phyloP scores from a whole-genome alignment of 495 filamentous ascomycete genomes.

The Jackrogersella multiformis region DNA sequence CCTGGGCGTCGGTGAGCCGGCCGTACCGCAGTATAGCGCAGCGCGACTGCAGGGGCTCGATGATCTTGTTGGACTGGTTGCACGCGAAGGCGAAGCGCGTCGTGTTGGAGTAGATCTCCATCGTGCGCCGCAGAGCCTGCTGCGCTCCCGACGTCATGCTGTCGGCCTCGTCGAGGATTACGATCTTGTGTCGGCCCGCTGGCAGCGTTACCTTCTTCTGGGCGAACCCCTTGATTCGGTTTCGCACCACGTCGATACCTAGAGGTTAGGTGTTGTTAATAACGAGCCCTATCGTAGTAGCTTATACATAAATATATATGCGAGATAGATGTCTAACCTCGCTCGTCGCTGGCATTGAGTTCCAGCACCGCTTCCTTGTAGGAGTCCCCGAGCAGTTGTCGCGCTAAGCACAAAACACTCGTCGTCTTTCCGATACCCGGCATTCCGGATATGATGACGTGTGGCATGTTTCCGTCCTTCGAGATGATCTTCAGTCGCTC shows the following conservation, averaged over 20 bases:
- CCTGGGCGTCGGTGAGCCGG: constrained; percentile 88
- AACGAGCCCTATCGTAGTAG: background rate
- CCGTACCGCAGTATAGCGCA: constrained; percentile 97
- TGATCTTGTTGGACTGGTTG: constrained; percentile 99
- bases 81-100: constrained; percentile 98
- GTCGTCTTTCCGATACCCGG: constrained; percentile 99
- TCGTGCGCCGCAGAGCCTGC: constrained; percentile 93
- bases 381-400: constrained; percentile 88
- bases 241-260: constrained; percentile 98
- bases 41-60: constrained; percentile 95
- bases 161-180: constrained; percentile 98
- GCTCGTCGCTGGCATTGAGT: constrained; percentile 94
- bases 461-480: constrained; percentile 99
- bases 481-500: constrained; percentile 98
- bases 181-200: constrained; percentile 88
- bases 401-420: constrained; percentile 90
- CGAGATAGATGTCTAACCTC: constrained; percentile 65
- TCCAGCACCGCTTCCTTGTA: constrained; percentile 99
- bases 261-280: background rate
- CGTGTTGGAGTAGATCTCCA: constrained; percentile 98
- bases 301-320: no score
- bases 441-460: constrained; percentile 99
- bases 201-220: constrained; percentile 99
- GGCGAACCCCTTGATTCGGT: constrained; percentile 97
- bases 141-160: constrained; percentile 97